A percentile compares a stretch with the other conserved stretches of the same genome.
phyloP scores from a whole-genome alignment of 2,329 filamentous ascomycete genomes.

The Pseudocercospora cruenta region DNA sequence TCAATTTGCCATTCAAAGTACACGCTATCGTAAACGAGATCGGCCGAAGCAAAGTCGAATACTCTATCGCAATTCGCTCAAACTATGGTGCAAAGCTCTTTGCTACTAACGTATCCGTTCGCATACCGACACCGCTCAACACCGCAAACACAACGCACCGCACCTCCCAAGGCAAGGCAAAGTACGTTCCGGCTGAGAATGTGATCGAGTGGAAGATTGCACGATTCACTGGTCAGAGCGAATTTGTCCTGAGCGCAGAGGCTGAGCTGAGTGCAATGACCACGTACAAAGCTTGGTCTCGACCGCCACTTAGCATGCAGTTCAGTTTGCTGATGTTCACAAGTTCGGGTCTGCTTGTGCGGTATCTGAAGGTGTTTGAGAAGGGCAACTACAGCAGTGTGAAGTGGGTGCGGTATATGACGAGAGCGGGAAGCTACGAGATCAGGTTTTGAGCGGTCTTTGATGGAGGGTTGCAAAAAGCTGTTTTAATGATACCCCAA shows the following conservation, averaged over 20 bases:
- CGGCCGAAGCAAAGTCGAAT: conserved; percentile 96
- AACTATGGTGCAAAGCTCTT: conserved; percentile 97
- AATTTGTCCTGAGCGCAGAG: conserved; percentile 93
- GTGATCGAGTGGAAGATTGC: conserved; percentile 99
- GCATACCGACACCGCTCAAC: conserved; percentile 94
- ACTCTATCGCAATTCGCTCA: conserved; percentile 94
- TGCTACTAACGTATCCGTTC: conserved; percentile 91
- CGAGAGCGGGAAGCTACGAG: conserved; percentile 94
- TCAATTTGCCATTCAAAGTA: conserved; percentile 97
- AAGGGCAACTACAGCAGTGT: conserved; percentile 99
- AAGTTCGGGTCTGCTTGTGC: conserved; percentile 84
- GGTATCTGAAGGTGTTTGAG: conserved; percentile 98
- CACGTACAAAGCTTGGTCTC: conserved; percentile 94
- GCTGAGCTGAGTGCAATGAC: conserved; percentile 95
- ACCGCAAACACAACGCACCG: conserved; percentile 92
- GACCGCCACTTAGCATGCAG: conserved; percentile 86
- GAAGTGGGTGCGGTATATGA: conserved; percentile 99
- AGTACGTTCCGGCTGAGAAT: conserved; percentile 97
- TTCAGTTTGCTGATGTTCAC: conserved; percentile 99
- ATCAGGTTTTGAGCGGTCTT: conserved; percentile 54
- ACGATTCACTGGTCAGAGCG: conserved; percentile 96
- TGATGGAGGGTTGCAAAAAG: no score
- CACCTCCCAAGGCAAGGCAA: conserved; percentile 93
- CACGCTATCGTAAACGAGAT: conserved; percentile 98
- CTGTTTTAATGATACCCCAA: background rate